Conservation (phyloP, 2,329 filamentous ascomycete species). For the Epichloe glyceriae region DNA sequence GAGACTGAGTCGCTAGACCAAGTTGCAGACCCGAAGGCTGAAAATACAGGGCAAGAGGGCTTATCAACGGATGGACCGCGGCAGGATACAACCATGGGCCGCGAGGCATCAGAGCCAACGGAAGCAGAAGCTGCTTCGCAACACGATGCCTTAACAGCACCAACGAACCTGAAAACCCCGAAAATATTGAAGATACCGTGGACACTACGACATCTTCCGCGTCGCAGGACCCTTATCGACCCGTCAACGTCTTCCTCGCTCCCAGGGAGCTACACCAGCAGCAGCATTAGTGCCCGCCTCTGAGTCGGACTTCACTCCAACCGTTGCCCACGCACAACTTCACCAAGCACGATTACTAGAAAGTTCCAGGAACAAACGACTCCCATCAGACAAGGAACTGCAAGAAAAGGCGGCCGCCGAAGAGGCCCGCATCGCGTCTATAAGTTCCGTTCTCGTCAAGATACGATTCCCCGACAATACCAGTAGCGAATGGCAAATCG, state of each 20-base stretch:
- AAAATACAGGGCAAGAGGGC: conserved; percentile 3
- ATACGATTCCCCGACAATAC: conserved; percentile 83
- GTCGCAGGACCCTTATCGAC: conserved; percentile 26
- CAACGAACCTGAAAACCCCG: conserved; percentile 9
- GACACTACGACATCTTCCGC: conserved; percentile 3
- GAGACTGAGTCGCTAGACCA: conserved; percentile 19
- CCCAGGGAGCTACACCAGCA: conserved; percentile 59
- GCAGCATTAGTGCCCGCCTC: conserved; percentile 56
- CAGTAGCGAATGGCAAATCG: conserved; percentile 60
- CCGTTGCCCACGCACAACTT: conserved; percentile 60
- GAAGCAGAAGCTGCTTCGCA: conserved; percentile 1
- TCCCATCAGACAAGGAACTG: conserved; percentile 73
- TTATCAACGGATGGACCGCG: background rate
- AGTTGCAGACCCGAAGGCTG: conserved; percentile 1
- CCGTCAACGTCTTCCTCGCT: conserved; percentile 64
- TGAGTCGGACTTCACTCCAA: conserved; percentile 65
- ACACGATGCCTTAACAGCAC: conserved; percentile 3
- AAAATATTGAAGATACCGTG: background rate
- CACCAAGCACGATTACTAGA: conserved; percentile 56
- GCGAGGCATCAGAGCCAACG: conserved; percentile 4
- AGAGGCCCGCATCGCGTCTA: conserved; percentile 49
- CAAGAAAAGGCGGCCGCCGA: conserved; percentile 55
- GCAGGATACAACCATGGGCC: conserved; percentile 14
- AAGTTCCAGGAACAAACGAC: conserved; percentile 56
- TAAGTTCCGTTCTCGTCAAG: conserved; percentile 60